Percentiles rank a stretch among this genome's conserved stretches.
These are phyloP conservation scores for Mortierella sp. DNA, from an alignment of 371 early-diverging fungal species.

Conservation along the genomic window DNA sequence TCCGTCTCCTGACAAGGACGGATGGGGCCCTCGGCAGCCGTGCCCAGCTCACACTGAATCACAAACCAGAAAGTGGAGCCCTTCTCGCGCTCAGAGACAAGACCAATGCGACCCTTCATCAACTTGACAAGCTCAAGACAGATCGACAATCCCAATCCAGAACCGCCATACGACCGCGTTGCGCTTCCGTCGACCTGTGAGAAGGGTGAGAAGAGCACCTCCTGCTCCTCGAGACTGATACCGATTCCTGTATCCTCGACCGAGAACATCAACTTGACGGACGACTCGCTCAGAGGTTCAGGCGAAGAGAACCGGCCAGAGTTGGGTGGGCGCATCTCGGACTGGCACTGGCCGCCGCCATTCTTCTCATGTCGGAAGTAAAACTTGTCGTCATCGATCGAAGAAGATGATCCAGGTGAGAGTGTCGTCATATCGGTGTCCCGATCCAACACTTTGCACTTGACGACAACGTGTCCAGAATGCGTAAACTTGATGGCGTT, in stretches of 20 bases:
- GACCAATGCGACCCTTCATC: slow-evolving; percentile 69
- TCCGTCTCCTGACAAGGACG: slow-evolving; percentile 23
- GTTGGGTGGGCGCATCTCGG: slow-evolving; percentile 51
- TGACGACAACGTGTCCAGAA: slow-evolving; percentile 69
- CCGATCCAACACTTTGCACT: slow-evolving; percentile 35
- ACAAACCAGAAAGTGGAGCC: slow-evolving; percentile 63
- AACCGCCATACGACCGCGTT: slow-evolving; percentile 65
- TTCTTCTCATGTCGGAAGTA: slow-evolving; percentile 52
- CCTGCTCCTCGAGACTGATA: slow-evolving; percentile 67
- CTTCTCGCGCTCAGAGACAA: slow-evolving; percentile 48
- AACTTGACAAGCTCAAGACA: slow-evolving; percentile 66
- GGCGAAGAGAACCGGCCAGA: slow-evolving; percentile 55
- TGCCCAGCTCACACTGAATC: slow-evolving; percentile 44
- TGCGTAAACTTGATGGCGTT: slow-evolving; percentile 81
- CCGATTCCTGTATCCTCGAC: slow-evolving; percentile 77
- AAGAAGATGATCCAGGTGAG: slow-evolving; percentile 8
- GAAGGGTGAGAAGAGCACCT: slow-evolving; percentile 70
- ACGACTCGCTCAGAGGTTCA: slow-evolving; percentile 48
- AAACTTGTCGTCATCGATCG: slow-evolving; percentile 47
- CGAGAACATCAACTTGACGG: slow-evolving; percentile 45
- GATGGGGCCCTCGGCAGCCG: slow-evolving; percentile 14
- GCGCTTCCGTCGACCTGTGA: slow-evolving; percentile 75
- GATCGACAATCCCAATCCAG: slow-evolving; percentile 72
- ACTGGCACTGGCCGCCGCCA: slow-evolving; percentile 42
- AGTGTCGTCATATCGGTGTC: slow-evolving; percentile 33